Base-by-base conservation (phyloP, 805 yeast genomes). In the Lipomyces sp. region DNA sequence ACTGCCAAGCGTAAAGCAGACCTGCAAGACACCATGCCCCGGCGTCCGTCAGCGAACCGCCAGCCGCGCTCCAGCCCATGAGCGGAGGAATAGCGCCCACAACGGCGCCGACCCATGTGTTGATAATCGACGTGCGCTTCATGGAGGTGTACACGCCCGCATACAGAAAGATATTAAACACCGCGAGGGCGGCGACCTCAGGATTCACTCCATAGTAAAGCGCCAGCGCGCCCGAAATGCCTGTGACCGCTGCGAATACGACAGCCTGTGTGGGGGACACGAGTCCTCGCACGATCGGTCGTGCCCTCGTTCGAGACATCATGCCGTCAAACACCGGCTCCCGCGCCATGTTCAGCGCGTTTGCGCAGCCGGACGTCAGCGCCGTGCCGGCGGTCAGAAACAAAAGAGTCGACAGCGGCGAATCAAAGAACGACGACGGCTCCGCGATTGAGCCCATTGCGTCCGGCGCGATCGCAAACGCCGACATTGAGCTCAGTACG, bases 61-160 rank as follows among this genome's bases (percentile, higher is more conserved):
- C 80, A 11, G 96, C 85, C 0, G 91, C 88, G 1, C 96, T 96
- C 98, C 98, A 93, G 2, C 98, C 98, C 98, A 93, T 93, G 44
- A 93, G 75, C 19, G 98, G 98, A 0, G 98, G 98, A 41, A 93
- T 86, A 0, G 97, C 98, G 3, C 98, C 98, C 3, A 93, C 98
- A n/a, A 93, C 67, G 0, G 98, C 98, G 18, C 98, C 98, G 2
- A 93, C 93, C 98, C 98, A 93, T 0, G 98, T 93, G 68, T 93
- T 93, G 36, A 86, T 66, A 45, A 93, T 91, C 22, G 86, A 82
- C 53, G 75, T 79, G 49, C 98, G 77, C 65, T 93, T 93, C 66
- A 93, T 70, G 0, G 96, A 84, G 0, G 98, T 93, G 70, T 93
- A 93, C 0, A 84, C 68, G 85, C 98, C 90, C 0, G 95, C 82